A percentile compares a stretch with the other conserved stretches of the same genome.
These are phyloP conservation scores for Isabelozyma pseudorhagii DNA, from an alignment of 805 yeast species.

Conservation along the genomic window DNA sequence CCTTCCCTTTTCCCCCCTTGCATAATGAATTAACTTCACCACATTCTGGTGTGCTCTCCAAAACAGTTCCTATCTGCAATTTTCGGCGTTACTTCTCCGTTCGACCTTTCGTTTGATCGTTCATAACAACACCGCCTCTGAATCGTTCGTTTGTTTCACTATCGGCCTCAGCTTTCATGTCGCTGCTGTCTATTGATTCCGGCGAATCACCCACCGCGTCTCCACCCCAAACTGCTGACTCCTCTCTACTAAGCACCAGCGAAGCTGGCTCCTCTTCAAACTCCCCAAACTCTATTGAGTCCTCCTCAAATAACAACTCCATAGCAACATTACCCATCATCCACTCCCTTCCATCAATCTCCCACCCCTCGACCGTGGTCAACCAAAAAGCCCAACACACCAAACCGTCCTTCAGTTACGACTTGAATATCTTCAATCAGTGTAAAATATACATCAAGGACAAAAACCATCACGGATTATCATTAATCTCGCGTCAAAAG, in stretches of 20 bases:
- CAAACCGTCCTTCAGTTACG: slow-evolving; percentile 30
- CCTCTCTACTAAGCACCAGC: background rate
- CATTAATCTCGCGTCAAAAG: slow-evolving; percentile 73
- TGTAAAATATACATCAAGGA: slow-evolving; percentile 54
- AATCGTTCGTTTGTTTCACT: no score
- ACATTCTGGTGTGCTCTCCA: no score
- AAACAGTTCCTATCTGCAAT: no score
- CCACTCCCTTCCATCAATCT: slow-evolving; percentile 35
- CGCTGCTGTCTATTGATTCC: no score
- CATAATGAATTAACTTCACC: no score
- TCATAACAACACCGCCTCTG: no score
- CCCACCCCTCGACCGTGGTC: slow-evolving; percentile 29
- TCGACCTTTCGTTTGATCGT: no score
- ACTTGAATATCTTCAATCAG: slow-evolving; percentile 46
- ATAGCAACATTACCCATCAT: background rate
- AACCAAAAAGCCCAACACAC: background rate
- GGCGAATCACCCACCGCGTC: no score
- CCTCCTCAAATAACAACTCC: background rate
- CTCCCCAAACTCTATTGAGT: background rate
- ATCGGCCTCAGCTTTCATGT: no score
- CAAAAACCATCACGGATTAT: slow-evolving; percentile 71
- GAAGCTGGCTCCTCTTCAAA: background rate
- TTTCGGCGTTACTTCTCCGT: no score
- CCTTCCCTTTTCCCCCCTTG: no score
- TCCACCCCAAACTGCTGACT: background rate